Base-by-base conservation (phyloP, 805 yeast genomes). In the Suhomyces vadensis region DNA sequence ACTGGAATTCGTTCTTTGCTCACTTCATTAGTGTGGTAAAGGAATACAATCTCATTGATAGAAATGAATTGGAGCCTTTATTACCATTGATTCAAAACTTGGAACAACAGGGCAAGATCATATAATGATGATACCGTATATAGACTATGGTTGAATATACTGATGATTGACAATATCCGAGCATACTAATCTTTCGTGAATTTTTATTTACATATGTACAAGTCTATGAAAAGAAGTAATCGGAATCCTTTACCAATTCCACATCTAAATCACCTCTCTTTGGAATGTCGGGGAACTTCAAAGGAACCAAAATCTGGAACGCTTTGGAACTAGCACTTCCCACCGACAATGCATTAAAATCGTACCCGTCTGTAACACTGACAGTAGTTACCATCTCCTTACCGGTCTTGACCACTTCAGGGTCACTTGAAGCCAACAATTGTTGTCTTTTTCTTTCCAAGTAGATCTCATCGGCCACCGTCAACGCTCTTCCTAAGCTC, bases 1-100 rank as follows among this genome's bases (percentile, higher is more conserved):
- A 94, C 63, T 94, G 96, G 96, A 94, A 94, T 64, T 91, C 98
- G 3, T 87, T 91, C 55, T 94, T 95, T 67, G 94, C 96, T 11
- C 99, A 94, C 62, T 94, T 87, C 58, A 78, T 92, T 35, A 85
- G 96, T 42, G 88, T 94, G 58, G 79, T 86, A 10, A 84, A 85
- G 52, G 96, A 90, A 52, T 94, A 88, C 63, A 83, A 80, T 42
- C 75, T 94, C 51, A 73, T 94, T 26, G 98, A 90, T 47, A 71
- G 81, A 41, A 73, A 75, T 43, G 99, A 94, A 51, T 67, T 90
- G 64, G 85, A 75, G 43, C 98, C 99, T 0, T 67, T 94, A 49
- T 65, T 73, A 36, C 83, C 86, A 4, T 71, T 94, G 63, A 87
- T 95, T 38, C 90, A 83, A 50, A 81, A 77, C 55, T 75, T 94